A percentile compares a stretch with the other conserved stretches of the same genome.
These are phyloP conservation scores for Alternaria postmessia DNA, from an alignment of 2,329 filamentous ascomycete species.

Conservation along the genomic window DNA sequence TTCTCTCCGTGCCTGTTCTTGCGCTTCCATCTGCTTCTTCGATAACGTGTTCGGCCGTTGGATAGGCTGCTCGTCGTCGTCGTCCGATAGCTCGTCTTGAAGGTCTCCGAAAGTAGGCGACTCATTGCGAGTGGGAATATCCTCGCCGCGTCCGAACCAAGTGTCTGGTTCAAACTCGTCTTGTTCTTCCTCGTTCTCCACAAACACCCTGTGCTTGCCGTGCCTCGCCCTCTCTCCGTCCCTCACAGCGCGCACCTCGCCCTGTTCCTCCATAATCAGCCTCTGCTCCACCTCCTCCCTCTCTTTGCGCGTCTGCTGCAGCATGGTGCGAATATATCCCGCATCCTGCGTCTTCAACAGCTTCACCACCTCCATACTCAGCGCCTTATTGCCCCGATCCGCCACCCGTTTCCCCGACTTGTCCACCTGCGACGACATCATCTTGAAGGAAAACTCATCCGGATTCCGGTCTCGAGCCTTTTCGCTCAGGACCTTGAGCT, in stretches of 20 bases:
- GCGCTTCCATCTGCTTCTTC: constrained; percentile 44
- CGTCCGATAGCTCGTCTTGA: constrained; percentile 28
- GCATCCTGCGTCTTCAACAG: constrained; percentile 72
- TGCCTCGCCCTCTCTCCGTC: constrained; percentile 37
- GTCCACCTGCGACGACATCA: constrained; percentile 64
- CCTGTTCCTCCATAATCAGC: constrained; percentile 48
- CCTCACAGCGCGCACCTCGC: constrained; percentile 51
- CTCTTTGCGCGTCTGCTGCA: constrained; percentile 64
- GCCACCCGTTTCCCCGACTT: constrained; percentile 52
- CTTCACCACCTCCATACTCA: constrained; percentile 67
- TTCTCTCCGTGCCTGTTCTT: constrained; percentile 40
- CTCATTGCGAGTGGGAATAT: constrained; percentile 28
- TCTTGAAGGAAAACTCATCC: constrained; percentile 72
- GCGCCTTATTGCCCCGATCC: constrained; percentile 56
- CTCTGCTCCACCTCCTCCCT: constrained; percentile 58
- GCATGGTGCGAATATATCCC: constrained; percentile 66
- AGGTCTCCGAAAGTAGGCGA: constrained; percentile 38
- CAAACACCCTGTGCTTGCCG: constrained; percentile 49
- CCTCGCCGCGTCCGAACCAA: constrained; percentile 50
- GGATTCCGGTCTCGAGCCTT: constrained; percentile 69
- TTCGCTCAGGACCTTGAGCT: constrained; percentile 65
- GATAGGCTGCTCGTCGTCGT: constrained; percentile 32
- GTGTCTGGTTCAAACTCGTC: constrained; percentile 51
- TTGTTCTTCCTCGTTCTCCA: constrained; percentile 53
- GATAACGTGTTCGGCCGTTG: constrained; percentile 34